phyloP scores from a whole-genome alignment of 805 yeast genomes.

The Zygotorulaspora danielsina region DNA sequence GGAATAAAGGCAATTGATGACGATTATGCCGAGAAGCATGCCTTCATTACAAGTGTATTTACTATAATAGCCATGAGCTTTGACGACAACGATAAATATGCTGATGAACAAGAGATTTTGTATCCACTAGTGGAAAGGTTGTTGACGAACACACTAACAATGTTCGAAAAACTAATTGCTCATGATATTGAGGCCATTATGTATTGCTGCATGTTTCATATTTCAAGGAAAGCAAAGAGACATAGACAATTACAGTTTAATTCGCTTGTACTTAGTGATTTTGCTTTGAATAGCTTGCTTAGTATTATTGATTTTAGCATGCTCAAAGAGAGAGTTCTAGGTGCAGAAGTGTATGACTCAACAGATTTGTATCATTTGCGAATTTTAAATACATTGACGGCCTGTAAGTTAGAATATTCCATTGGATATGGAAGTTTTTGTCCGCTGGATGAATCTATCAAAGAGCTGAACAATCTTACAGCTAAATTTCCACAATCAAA shows the following conservation, averaged over 20 bases:
- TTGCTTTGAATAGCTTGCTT: constrained; percentile 48
- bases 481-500: constrained; percentile 48
- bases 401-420: constrained; percentile 48
- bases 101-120: constrained; percentile 44
- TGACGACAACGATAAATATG: constrained; percentile 49
- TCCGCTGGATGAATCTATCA: constrained; percentile 25
- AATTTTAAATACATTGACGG: constrained; percentile 49
- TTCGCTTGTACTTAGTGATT: constrained; percentile 49
- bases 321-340: constrained; percentile 38
- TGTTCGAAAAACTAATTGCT: constrained; percentile 51
- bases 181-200: constrained; percentile 59
- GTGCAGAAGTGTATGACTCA: constrained; percentile 26
- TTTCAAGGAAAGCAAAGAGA: constrained; percentile 47
- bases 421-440: constrained; percentile 44
- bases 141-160: constrained; percentile 45
- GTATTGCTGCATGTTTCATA: constrained; percentile 50
- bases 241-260: constrained; percentile 48
- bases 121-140: constrained; percentile 47
- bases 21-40: constrained; percentile 46
- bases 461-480: constrained; percentile 42
- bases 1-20: constrained; percentile 48
- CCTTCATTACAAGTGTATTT: constrained; percentile 52
- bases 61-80: constrained; percentile 52
- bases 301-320: constrained; percentile 44
- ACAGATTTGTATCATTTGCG: constrained; percentile 51